These are phyloP conservation scores for Lotus japonicus DNA, from an alignment of 306 rosid species.

Conservation along the genomic window DNA sequence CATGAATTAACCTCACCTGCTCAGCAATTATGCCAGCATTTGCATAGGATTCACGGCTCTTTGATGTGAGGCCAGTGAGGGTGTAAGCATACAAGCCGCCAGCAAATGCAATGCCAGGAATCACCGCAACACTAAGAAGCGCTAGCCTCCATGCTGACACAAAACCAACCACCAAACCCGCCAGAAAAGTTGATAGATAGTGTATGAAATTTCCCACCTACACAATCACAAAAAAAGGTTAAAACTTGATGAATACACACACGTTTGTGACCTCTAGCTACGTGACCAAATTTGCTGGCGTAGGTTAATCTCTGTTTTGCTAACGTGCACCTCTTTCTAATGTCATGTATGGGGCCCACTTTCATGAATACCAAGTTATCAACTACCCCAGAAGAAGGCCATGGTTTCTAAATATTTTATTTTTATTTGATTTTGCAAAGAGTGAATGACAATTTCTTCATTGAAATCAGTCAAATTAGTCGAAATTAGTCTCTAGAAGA, in stretches of 20 bases:
- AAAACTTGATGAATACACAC: not conserved
- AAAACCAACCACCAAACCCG: conserved; percentile 97
- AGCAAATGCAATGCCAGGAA: conserved; percentile 97
- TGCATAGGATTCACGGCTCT: conserved; percentile 92
- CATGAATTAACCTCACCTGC: conserved; percentile 51
- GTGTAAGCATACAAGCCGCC: conserved; percentile 98
- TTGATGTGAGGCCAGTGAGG: conserved; percentile 92
- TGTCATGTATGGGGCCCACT: conserved; percentile 9
- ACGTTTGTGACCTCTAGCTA: not conserved
- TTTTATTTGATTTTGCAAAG: too few relatives aligned
- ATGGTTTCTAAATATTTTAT: not conserved
- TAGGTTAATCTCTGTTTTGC: not conserved
- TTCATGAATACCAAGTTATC: not conserved
- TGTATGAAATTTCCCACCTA: conserved; percentile 99
- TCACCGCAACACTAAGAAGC: conserved; percentile 90
- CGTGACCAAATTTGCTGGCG: not conserved
- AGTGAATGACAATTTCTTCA: too few relatives aligned
- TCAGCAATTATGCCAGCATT: conserved; percentile 95
- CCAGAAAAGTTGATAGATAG: conserved; percentile 93
- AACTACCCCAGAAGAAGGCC: conserved; percentile 1
- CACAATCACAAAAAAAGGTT: not conserved
- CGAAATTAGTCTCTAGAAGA: too few relatives aligned
- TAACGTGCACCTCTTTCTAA: conserved; percentile 9
- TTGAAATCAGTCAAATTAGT: too few relatives aligned
- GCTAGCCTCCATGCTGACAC: conserved; percentile 98